Evolutionary conservation across 768 basidiomycete genomes (phyloP).

Genomic region (Tricholoma matsutake): DNA sequence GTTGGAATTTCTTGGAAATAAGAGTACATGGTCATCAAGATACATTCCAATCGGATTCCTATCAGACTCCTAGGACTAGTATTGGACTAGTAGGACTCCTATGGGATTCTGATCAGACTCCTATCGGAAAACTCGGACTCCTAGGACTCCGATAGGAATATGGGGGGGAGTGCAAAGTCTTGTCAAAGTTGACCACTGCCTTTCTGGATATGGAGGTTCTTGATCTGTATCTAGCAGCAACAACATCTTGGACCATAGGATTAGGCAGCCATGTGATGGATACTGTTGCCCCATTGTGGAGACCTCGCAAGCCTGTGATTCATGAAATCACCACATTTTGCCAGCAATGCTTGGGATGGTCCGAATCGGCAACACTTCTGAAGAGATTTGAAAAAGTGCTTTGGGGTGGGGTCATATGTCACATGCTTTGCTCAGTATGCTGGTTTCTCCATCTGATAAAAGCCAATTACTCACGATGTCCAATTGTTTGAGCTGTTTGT

Average conservation of each 20-base stretch:
- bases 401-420: slow-evolving; percentile 1
- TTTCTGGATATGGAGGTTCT: slow-evolving; percentile 10
- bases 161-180: too few relatives aligned
- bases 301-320: slow-evolving; percentile 7
- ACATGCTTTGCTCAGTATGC: slow-evolving; percentile 5
- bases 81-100: too few relatives aligned
- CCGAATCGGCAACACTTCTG: not conserved
- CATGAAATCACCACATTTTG: slow-evolving; percentile 5
- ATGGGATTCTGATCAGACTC: too few relatives aligned
- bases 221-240: slow-evolving; percentile 1
- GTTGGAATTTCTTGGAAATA: too few relatives aligned
- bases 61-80: too few relatives aligned
- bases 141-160: too few relatives aligned
- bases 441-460: not conserved
- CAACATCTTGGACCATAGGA: slow-evolving; percentile 9
- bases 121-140: too few relatives aligned
- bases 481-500: not conserved
- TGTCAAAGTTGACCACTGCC: not conserved
- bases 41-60: too few relatives aligned
- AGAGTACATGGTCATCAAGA: too few relatives aligned
- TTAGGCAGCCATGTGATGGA: not conserved
- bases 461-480: not conserved
- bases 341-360: slow-evolving; percentile 12
- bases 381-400: not conserved
- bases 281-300: not conserved